Percentiles rank a stretch among this genome's conserved stretches.
Conservation (phyloP, 257 asterid genomes). For the Primulina huaijiensis region DNA sequence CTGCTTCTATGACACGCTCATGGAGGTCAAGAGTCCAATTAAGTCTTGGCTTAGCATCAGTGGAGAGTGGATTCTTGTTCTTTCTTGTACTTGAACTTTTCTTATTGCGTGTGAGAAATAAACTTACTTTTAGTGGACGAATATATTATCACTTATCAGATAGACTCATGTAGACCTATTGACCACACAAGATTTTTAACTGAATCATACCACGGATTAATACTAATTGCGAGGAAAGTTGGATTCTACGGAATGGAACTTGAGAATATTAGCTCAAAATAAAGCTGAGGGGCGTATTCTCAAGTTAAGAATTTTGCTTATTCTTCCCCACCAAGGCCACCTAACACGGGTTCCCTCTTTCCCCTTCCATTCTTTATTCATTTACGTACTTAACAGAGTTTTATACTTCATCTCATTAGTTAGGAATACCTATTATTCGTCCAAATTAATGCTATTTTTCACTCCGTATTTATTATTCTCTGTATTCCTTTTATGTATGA, state of each 20-base stretch:
- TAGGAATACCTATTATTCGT: not conserved
- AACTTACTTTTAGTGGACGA: too few species aligned
- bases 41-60: slow-evolving; percentile 95
- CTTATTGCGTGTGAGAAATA: too few species aligned
- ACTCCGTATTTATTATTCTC: not conserved
- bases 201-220: slow-evolving; percentile 28
- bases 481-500: too few species aligned
- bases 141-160: not conserved
- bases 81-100: too few species aligned
- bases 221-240: slow-evolving; percentile 25
- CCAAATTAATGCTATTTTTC: not conserved
- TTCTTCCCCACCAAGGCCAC: slow-evolving; percentile 46
- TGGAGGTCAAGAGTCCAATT: slow-evolving; percentile 97
- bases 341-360: slow-evolving; percentile 42
- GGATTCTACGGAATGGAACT: slow-evolving; percentile 44
- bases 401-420: too few species aligned
- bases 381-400: not conserved
- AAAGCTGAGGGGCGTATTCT: slow-evolving; percentile 37
- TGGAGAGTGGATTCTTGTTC: slow-evolving; percentile 40
- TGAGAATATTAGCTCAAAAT: slow-evolving; percentile 44
- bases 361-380: slow-evolving; percentile 4
- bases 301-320: slow-evolving; percentile 46
- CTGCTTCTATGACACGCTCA: slow-evolving; percentile 87
- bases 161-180: slow-evolving; percentile 3
- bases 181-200: slow-evolving; percentile 29